These are phyloP conservation scores for Fusarium cicatricum DNA, from an alignment of 2,329 filamentous ascomycete genomes.

Conservation along the genomic window DNA sequence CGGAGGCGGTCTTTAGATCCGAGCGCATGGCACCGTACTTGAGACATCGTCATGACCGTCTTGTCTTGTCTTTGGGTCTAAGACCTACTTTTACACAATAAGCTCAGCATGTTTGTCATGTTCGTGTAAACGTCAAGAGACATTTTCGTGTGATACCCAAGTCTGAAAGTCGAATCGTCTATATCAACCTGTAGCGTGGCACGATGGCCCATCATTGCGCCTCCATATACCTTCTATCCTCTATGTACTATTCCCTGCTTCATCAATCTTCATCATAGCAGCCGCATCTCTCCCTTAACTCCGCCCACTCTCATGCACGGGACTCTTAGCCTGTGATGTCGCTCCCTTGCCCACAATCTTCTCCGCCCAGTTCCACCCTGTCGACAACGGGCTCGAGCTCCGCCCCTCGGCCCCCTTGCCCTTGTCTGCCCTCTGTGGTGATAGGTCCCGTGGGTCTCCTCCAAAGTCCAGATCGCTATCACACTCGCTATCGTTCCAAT, in stretches of 20 bases:
- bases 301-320: conserved; percentile 25
- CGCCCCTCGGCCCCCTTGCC: conserved; percentile 35
- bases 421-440: conserved; percentile 27
- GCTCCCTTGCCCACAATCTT: conserved; percentile 59
- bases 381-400: conserved; percentile 39
- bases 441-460: conserved; percentile 28
- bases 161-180: background rate
- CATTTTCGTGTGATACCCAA: background rate
- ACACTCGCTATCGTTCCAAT: conserved; percentile 38
- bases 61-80: background rate
- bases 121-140: background rate
- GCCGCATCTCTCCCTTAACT: conserved; percentile 17
- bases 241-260: conserved; percentile 13
- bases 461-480: conserved; percentile 42
- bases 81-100: background rate
- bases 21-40: conserved; percentile 3
- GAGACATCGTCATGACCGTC: conserved; percentile 16
- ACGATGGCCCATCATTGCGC: conserved; percentile 11
- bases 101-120: background rate
- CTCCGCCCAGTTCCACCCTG: conserved; percentile 62
- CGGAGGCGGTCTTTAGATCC: background rate
- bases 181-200: background rate
- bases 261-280: background rate
- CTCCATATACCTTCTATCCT: conserved; percentile 26
- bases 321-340: conserved; percentile 42